Percentiles rank a stretch among this genome's conserved stretches.
Evolutionary conservation across 2,329 filamentous ascomycete species (phyloP).

Genomic region (Aureobasidium sp.): DNA sequence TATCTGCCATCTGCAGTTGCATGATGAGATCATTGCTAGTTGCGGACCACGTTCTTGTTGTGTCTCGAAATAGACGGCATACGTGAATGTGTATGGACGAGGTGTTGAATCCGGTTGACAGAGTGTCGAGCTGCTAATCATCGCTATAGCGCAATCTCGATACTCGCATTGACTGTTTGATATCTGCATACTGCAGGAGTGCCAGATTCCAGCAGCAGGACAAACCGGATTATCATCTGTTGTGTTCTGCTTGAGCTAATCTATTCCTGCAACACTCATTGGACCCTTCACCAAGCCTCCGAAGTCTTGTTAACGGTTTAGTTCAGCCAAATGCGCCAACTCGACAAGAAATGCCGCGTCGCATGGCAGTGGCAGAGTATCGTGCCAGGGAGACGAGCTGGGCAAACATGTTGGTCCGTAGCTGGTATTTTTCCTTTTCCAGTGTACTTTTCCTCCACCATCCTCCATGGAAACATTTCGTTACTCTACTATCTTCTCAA

Average conservation of each 20-base stretch:
- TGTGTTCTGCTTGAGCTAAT: conserved; percentile 4
- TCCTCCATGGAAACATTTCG: background rate
- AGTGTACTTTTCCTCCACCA: background rate
- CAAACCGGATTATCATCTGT: background rate
- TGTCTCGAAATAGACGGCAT: background rate
- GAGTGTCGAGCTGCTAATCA: background rate
- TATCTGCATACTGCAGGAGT: background rate
- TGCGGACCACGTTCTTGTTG: background rate
- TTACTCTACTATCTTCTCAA: background rate
- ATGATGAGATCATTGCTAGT: background rate
- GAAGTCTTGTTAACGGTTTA: conserved; percentile 10
- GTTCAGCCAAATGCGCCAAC: conserved; percentile 9
- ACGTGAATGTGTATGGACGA: background rate
- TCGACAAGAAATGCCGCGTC: conserved; percentile 10
- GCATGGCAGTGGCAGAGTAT: conserved; percentile 9
- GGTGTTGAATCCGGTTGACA: no score
- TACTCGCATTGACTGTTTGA: background rate
- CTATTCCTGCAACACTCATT: background rate
- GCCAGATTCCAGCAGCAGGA: background rate
- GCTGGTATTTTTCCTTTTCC: background rate
- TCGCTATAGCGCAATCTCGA: background rate
- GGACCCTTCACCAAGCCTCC: background rate
- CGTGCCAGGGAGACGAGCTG: background rate
- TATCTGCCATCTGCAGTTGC: background rate
- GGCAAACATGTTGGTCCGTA: background rate